Conservation (phyloP, 306 rosid genomes). For the Rosa chinensis region DNA sequence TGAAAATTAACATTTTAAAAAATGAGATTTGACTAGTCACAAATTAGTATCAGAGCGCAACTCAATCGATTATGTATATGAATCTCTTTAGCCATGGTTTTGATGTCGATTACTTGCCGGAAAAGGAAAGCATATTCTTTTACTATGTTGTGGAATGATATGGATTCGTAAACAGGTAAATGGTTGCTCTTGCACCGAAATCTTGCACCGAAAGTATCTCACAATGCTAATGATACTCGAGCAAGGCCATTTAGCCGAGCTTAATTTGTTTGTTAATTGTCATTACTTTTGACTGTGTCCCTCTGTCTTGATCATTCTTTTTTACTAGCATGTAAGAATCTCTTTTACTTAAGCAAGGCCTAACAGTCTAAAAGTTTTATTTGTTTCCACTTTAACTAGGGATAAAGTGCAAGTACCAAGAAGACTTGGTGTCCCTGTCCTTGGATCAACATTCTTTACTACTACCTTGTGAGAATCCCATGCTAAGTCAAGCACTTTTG, state of each 20-base stretch:
- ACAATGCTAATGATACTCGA: not conserved
- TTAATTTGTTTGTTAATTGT: not conserved
- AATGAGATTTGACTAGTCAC: not conserved
- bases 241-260: not conserved
- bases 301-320: not conserved
- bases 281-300: not conserved
- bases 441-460: not conserved
- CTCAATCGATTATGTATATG: not conserved
- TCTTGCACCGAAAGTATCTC: not conserved
- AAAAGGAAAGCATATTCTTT: not conserved
- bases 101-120: not conserved
- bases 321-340: not conserved
- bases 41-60: not conserved
- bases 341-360: not conserved
- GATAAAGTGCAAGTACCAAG: not conserved
- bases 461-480: not conserved
- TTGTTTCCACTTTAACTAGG: not conserved
- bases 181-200: not conserved
- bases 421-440: not conserved
- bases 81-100: not conserved
- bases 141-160: not conserved
- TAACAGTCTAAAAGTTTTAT: not conserved
- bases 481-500: not conserved
- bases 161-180: not conserved
- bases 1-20: not conserved